These are phyloP conservation scores for Agaricus subrufescens DNA, from an alignment of 768 basidiomycete genomes.

Conservation along the genomic window DNA sequence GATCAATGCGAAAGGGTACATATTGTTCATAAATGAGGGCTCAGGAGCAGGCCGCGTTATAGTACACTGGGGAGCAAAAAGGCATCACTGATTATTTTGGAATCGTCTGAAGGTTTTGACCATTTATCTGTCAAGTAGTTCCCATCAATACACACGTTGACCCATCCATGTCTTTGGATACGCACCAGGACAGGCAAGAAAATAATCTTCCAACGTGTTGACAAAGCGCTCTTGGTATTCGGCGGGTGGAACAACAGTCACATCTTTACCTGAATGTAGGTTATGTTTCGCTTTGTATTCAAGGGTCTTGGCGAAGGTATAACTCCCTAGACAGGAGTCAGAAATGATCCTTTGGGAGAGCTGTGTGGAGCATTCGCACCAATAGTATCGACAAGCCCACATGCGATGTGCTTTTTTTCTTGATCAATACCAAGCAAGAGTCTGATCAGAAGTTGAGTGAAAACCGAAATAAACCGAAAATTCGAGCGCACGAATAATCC, in stretches of 20 bases:
- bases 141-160: not conserved
- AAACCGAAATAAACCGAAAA: not conserved
- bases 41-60: slow-evolving; percentile 13
- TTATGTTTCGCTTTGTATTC: slow-evolving; percentile 85
- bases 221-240: slow-evolving; percentile 80
- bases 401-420: slow-evolving; percentile 60
- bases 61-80: slow-evolving; percentile 39
- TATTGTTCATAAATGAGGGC: too few relatives aligned
- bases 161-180: not conserved
- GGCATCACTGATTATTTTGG: slow-evolving; percentile 32
- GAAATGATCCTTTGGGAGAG: not conserved
- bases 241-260: slow-evolving; percentile 74
- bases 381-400: slow-evolving; percentile 82
- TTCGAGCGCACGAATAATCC: slow-evolving; percentile 70
- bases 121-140: slow-evolving; percentile 35
- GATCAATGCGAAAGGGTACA: too few relatives aligned
- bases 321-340: slow-evolving; percentile 52
- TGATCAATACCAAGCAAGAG: slow-evolving; percentile 73
- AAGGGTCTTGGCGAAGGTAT: slow-evolving; percentile 80
- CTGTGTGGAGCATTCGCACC: slow-evolving; percentile 30
- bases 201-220: slow-evolving; percentile 67
- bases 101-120: slow-evolving; percentile 40
- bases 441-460: slow-evolving; percentile 24
- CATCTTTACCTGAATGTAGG: slow-evolving; percentile 61
- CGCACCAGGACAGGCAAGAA: slow-evolving; percentile 70